phyloP scores from a whole-genome alignment of 179 eudicot species.

The Beta lomatogona region DNA sequence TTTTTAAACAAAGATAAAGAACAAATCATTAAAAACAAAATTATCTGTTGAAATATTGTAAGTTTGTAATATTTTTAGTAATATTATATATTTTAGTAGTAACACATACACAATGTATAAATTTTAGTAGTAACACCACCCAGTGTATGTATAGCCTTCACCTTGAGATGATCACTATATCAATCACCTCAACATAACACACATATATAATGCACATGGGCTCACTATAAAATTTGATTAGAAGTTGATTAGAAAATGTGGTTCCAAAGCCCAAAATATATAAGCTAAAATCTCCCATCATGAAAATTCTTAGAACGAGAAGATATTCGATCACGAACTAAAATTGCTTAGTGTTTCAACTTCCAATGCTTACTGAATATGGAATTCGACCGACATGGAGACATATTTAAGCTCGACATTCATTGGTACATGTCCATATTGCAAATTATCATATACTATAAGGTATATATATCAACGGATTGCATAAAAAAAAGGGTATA shows the following conservation, averaged over 20 bases:
- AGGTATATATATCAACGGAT: too few relatives aligned
- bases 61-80: too few relatives aligned
- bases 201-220: constrained; percentile 18
- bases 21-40: too few relatives aligned
- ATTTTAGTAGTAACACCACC: too few relatives aligned
- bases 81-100: too few relatives aligned
- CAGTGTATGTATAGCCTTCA: too few relatives aligned
- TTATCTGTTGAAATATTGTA: too few relatives aligned
- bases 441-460: neutral
- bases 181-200: neutral
- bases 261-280: neutral
- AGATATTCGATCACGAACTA: constrained; percentile 1
- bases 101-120: too few relatives aligned
- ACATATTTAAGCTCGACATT: neutral
- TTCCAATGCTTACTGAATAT: neutral
- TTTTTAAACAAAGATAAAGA: too few relatives aligned
- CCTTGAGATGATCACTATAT: too few relatives aligned
- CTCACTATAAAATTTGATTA: neutral
- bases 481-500: neutral
- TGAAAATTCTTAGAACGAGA: neutral
- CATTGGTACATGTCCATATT: neutral
- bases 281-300: neutral
- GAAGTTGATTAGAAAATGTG: neutral
- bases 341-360: neutral
- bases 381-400: constrained; percentile 16